Conservation (phyloP, 1,284 basidiomycete species). For the Termitomyces sp. region DNA sequence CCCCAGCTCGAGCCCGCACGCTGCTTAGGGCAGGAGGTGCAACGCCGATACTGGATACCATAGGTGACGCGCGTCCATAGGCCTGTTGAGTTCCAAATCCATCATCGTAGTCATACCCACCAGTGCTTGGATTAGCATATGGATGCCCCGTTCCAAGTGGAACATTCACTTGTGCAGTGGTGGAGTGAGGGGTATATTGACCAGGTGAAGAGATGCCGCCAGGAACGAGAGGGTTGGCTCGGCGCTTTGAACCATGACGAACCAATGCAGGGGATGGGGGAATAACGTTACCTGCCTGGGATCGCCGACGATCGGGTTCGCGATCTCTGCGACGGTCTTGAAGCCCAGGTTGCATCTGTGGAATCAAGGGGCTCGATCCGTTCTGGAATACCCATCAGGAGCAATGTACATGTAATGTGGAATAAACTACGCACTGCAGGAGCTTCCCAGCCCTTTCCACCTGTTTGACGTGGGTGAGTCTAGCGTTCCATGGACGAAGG, state of each 20-base stretch:
- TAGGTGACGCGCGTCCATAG: slow-evolving; percentile 70
- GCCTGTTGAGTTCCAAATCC: slow-evolving; percentile 42
- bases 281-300: slow-evolving; percentile 55
- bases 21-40: slow-evolving; percentile 68
- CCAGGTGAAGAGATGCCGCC: slow-evolving; percentile 41
- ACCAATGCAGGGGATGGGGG: slow-evolving; percentile 73
- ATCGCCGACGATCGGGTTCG: slow-evolving; percentile 51
- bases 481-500: neutral
- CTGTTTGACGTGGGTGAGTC: slow-evolving; percentile 27
- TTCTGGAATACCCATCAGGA: slow-evolving; percentile 22
- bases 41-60: slow-evolving; percentile 62
- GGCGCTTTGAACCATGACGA: slow-evolving; percentile 65
- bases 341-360: slow-evolving; percentile 48
- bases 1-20: slow-evolving; percentile 62
- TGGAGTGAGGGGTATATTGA: slow-evolving; percentile 60
- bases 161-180: slow-evolving; percentile 69
- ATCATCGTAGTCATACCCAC: slow-evolving; percentile 56
- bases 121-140: slow-evolving; percentile 53
- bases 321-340: slow-evolving; percentile 54
- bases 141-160: slow-evolving; percentile 57
- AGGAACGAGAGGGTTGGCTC: slow-evolving; percentile 50
- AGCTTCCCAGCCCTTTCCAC: slow-evolving; percentile 93
- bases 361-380: slow-evolving; percentile 54
- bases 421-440: slow-evolving; percentile 52
- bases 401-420: neutral